A percentile compares a stretch with the other conserved stretches of the same genome.
Conservation (phyloP, 257 asterid genomes). For the Solanum bulbocastanum region DNA sequence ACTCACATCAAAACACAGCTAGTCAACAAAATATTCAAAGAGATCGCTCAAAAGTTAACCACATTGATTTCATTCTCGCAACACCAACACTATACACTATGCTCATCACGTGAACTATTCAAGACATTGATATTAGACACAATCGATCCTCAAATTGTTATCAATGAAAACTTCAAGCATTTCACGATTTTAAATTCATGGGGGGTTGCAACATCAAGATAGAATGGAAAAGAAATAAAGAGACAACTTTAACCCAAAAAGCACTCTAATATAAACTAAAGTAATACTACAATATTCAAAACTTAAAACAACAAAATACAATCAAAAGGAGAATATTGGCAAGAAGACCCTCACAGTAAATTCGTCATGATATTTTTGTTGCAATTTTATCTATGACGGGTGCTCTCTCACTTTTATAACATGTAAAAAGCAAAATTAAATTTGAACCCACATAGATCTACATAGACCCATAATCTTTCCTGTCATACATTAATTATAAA, state of each 20-base stretch:
- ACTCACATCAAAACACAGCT: background rate
- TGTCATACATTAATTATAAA: too few species aligned
- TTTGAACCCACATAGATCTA: too few species aligned
- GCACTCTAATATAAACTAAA: background rate
- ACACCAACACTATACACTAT: background rate
- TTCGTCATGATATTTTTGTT: too few species aligned
- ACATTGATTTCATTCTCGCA: background rate
- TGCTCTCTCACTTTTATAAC: too few species aligned
- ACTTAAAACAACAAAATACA: background rate
- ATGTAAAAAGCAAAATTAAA: too few species aligned
- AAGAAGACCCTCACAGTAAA: background rate
- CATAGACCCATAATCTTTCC: too few species aligned
- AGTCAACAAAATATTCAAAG: background rate
- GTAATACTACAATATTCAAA: background rate
- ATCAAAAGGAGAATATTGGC: background rate
- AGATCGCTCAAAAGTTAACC: background rate
- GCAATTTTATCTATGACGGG: too few species aligned
- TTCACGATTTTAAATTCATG: background rate
- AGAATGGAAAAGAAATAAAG: background rate
- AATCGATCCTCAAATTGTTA: background rate
- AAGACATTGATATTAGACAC: too few species aligned
- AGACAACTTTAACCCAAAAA: background rate
- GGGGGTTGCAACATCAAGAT: background rate
- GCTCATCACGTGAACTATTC: background rate
- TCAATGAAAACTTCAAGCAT: background rate